A percentile compares a stretch with the other conserved stretches of the same genome.
phyloP scores from a whole-genome alignment of 2,329 filamentous ascomycete species.

The Diaporthe ilicicola region DNA sequence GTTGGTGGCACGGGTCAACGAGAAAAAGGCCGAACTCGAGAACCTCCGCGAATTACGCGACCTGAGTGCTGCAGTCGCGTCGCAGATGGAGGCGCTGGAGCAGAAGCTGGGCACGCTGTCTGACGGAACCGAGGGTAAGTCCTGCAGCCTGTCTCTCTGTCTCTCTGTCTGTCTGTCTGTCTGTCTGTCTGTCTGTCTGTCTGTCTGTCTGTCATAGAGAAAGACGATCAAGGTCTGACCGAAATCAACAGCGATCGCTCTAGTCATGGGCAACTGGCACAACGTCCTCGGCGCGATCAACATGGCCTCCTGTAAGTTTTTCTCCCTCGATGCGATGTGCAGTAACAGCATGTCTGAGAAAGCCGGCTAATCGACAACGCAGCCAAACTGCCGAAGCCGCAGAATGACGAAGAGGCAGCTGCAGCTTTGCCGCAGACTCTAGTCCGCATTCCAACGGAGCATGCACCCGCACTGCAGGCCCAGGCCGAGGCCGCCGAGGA shows the following conservation, averaged over 20 bases:
- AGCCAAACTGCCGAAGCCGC: constrained; percentile 76
- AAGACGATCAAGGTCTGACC: constrained; percentile 32
- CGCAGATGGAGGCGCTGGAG: constrained; percentile 84
- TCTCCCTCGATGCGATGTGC: not conserved
- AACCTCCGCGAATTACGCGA: constrained; percentile 80
- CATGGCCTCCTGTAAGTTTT: constrained; percentile 79
- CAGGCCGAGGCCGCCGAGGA: constrained; percentile 63
- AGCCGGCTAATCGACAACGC: not conserved
- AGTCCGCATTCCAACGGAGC: constrained; percentile 85
- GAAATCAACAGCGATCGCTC: constrained; percentile 71
- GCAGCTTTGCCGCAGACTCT: constrained; percentile 79
- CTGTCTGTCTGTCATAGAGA: not conserved
- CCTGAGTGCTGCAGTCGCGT: constrained; percentile 79
- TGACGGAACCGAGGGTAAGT: constrained; percentile 80
- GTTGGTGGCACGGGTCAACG: constrained; percentile 78
- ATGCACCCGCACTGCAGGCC: constrained; percentile 71
- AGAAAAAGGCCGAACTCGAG: constrained; percentile 86
- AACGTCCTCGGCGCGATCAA: constrained; percentile 85
- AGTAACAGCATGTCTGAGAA: constrained; percentile 17
- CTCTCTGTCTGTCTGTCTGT: too few species aligned
- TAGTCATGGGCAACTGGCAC: constrained; percentile 89
- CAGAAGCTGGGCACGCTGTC: constrained; percentile 80
- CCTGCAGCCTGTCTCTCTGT: not conserved
- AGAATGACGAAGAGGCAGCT: constrained; percentile 54
- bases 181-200: too few species aligned